Conservation (phyloP, 2,329 filamentous ascomycete genomes). For the Curvularia lunata region DNA sequence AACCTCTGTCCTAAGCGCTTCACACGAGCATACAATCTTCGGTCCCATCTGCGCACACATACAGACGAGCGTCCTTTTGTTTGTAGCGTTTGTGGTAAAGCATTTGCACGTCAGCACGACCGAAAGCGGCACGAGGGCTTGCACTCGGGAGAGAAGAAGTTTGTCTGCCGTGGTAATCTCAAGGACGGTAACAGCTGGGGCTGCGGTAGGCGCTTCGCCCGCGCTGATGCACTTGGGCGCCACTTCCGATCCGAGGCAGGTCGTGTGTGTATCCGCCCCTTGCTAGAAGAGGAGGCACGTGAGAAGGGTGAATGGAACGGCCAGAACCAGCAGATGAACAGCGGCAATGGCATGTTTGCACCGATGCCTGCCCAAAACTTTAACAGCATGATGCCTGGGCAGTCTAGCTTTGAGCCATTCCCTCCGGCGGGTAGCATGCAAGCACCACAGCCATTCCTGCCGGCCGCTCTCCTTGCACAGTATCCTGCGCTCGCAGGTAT, state of each 20-base stretch:
- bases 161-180: slow-evolving; percentile 91
- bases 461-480: slow-evolving; percentile 84
- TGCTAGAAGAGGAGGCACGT: slow-evolving; percentile 91
- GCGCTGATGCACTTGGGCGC: slow-evolving; percentile 89
- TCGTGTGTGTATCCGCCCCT: slow-evolving; percentile 93
- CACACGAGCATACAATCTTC: slow-evolving; percentile 93
- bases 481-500: slow-evolving; percentile 92
- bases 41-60: slow-evolving; percentile 93
- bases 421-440: slow-evolving; percentile 36
- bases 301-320: slow-evolving; percentile 70
- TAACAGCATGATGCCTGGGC: slow-evolving; percentile 43
- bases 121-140: slow-evolving; percentile 95
- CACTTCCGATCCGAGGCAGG: slow-evolving; percentile 97
- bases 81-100: slow-evolving; percentile 95
- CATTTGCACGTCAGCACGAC: slow-evolving; percentile 96
- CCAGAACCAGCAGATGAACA: slow-evolving; percentile 63
- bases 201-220: slow-evolving; percentile 89
- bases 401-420: slow-evolving; percentile 44
- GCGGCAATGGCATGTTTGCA: slow-evolving; percentile 53
- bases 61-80: slow-evolving; percentile 98
- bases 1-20: slow-evolving; percentile 92
- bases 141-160: slow-evolving; percentile 98
- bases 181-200: slow-evolving; percentile 87
- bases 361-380: slow-evolving; percentile 41
- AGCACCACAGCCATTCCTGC: slow-evolving; percentile 61